These are phyloP conservation scores for Delphinella strobiligena DNA, from an alignment of 2,329 filamentous ascomycete genomes.

Conservation along the genomic window DNA sequence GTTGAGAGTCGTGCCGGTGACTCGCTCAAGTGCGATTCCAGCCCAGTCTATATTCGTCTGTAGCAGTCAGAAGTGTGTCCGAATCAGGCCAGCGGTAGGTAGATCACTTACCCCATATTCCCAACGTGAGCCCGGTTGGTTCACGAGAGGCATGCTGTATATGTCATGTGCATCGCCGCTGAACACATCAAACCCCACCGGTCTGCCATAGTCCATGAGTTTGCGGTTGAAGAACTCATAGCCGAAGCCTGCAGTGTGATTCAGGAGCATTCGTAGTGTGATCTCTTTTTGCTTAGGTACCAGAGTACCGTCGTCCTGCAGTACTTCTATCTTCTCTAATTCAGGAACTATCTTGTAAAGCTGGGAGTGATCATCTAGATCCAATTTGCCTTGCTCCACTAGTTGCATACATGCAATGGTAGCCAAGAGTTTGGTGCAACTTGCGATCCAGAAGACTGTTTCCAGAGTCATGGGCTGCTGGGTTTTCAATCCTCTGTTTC, in stretches of 20 bases:
- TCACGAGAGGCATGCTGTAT: slow-evolving; percentile 40
- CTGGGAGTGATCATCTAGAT: slow-evolving; percentile 28
- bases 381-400: slow-evolving; percentile 30
- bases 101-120: slow-evolving; percentile 35
- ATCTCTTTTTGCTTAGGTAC: slow-evolving; percentile 32
- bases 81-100: not conserved
- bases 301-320: slow-evolving; percentile 28
- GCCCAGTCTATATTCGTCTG: slow-evolving; percentile 38
- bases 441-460: slow-evolving; percentile 47
- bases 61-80: not conserved
- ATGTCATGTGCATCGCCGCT: slow-evolving; percentile 32
- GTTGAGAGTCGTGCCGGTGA: slow-evolving; percentile 29
- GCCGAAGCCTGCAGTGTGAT: slow-evolving; percentile 44
- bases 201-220: slow-evolving; percentile 30
- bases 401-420: slow-evolving; percentile 37
- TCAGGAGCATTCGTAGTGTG: slow-evolving; percentile 38
- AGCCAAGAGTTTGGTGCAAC: slow-evolving; percentile 34
- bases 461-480: slow-evolving; percentile 46
- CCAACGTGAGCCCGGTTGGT: slow-evolving; percentile 52
- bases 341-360: slow-evolving; percentile 31
- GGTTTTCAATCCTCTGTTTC: slow-evolving; percentile 26
- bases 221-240: slow-evolving; percentile 42
- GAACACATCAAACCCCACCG: slow-evolving; percentile 46
- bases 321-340: slow-evolving; percentile 29
- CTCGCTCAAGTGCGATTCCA: slow-evolving; percentile 34